Conservation (phyloP, 768 basidiomycete species). For the Boletus sp. region DNA sequence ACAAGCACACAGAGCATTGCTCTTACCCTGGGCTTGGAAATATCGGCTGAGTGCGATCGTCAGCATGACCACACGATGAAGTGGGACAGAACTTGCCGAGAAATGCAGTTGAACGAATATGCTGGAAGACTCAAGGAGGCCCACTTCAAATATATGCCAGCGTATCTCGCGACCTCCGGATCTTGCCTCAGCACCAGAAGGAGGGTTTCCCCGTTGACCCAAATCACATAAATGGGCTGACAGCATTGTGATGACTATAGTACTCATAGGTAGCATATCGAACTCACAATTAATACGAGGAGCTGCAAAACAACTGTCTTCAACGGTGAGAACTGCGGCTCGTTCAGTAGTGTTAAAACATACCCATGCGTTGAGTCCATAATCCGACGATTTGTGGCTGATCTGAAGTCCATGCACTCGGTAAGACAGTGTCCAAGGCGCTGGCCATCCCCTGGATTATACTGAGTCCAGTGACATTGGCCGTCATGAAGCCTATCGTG, state of each 20-base stretch:
- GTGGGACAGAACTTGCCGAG: conserved; percentile 33
- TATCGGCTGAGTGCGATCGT: conserved; percentile 41
- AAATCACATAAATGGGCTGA: conserved; percentile 60
- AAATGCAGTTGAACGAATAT: conserved; percentile 54
- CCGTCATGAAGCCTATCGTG: conserved; percentile 72
- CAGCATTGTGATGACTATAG: neutral
- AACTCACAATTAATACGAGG: conserved; percentile 53
- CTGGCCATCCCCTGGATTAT: conserved; percentile 82
- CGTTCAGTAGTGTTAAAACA: neutral
- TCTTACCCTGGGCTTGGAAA: conserved; percentile 78
- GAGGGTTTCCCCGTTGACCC: conserved; percentile 81
- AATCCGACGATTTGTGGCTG: conserved; percentile 85
- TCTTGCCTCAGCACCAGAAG: conserved; percentile 75
- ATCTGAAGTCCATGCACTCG: conserved; percentile 89
- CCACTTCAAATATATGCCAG: conserved; percentile 73
- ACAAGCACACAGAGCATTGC: conserved; percentile 24
- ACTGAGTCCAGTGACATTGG: conserved; percentile 53
- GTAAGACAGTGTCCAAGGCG: conserved; percentile 90
- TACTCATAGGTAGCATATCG: neutral
- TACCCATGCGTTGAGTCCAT: conserved; percentile 89
- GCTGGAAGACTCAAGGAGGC: conserved; percentile 77
- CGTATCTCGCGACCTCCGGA: conserved; percentile 74
- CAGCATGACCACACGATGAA: conserved; percentile 47
- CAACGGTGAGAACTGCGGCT: neutral
- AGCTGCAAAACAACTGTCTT: conserved; percentile 18